Evolutionary conservation across 805 yeast genomes (phyloP).

Genomic region (Cyberlindnera americana): DNA sequence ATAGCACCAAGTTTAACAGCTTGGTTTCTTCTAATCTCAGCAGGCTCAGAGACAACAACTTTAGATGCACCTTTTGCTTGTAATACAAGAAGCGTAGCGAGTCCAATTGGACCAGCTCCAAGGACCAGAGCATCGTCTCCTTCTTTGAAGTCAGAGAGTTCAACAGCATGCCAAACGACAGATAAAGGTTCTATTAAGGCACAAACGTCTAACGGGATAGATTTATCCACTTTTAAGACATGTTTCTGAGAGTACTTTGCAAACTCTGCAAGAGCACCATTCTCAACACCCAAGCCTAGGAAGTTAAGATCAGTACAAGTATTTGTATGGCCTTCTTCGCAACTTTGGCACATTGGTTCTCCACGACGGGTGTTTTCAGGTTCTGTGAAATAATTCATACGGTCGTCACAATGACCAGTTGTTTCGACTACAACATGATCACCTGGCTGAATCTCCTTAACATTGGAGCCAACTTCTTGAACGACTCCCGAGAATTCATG

Average conservation of each 20-base stretch:
- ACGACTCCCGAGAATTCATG: constrained; percentile 62
- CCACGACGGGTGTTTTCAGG: constrained; percentile 18
- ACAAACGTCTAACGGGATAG: constrained; percentile 48
- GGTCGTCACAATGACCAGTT: constrained; percentile 41
- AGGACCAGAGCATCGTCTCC: constrained; percentile 49
- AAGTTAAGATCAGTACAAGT: constrained; percentile 42
- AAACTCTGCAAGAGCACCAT: constrained; percentile 46
- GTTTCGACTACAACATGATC: constrained; percentile 56
- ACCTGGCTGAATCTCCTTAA: constrained; percentile 46
- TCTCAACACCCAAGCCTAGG: constrained; percentile 46
- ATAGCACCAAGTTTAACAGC: constrained; percentile 47
- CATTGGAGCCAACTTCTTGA: constrained; percentile 48
- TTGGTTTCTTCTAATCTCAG: constrained; percentile 55
- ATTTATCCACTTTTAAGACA: constrained; percentile 37
- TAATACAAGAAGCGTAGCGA: constrained; percentile 52
- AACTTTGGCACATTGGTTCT: constrained; percentile 38
- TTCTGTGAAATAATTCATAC: constrained; percentile 28
- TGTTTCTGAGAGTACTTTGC: constrained; percentile 38
- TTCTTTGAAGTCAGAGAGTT: constrained; percentile 38
- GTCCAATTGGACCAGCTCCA: constrained; percentile 64
- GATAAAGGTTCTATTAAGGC: constrained; percentile 57
- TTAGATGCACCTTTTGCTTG: constrained; percentile 45
- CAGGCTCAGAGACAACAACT: constrained; percentile 61
- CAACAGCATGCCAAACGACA: constrained; percentile 58
- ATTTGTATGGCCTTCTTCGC: constrained; percentile 42